phyloP scores from a whole-genome alignment of 345 rosid genomes.

The Boechera divaricarpa region DNA sequence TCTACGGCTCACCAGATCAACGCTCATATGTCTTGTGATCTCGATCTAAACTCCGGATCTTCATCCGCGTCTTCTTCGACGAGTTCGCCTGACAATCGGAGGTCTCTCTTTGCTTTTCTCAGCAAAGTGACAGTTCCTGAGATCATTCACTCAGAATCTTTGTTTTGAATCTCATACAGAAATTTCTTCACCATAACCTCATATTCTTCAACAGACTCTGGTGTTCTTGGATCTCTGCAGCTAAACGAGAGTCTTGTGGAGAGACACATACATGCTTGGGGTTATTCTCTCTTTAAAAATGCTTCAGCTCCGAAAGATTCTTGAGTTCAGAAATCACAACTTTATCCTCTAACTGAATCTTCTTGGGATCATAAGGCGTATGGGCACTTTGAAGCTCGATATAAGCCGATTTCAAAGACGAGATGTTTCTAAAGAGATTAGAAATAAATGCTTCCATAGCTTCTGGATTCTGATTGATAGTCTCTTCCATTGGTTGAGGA shows the following conservation, averaged over 20 bases:
- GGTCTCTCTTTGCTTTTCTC: too few relatives aligned
- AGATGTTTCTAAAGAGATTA: conserved; percentile 71
- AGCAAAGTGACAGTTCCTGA: too few relatives aligned
- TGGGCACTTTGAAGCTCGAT: conserved; percentile 85
- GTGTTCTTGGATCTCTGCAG: conserved; percentile 91
- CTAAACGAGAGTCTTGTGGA: conserved; percentile 87
- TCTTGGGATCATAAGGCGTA: conserved; percentile 84
- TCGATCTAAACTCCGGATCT: too few relatives aligned
- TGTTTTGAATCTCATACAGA: conserved; percentile 86
- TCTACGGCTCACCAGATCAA: too few relatives aligned
- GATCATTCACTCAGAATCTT: conserved; percentile 60
- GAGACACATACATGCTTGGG: conserved; percentile 72
- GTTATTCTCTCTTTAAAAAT: conserved; percentile 72
- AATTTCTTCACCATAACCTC: conserved; percentile 92
- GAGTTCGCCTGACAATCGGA: too few relatives aligned
- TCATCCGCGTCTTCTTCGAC: too few relatives aligned
- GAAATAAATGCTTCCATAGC: conserved; percentile 77
- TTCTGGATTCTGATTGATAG: conserved; percentile 71
- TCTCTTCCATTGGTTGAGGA: conserved; percentile 93
- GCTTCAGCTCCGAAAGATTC: conserved; percentile 78
- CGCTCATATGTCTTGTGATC: too few relatives aligned
- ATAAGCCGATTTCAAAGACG: conserved; percentile 79
- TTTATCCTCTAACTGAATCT: conserved; percentile 84
- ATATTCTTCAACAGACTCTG: conserved; percentile 83
- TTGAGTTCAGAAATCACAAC: conserved; percentile 79